Evolutionary conservation across 805 yeast genomes (phyloP), one percentile per base, ranked within the genome.

Genomic region (Monosporozyma unispora): DNA sequence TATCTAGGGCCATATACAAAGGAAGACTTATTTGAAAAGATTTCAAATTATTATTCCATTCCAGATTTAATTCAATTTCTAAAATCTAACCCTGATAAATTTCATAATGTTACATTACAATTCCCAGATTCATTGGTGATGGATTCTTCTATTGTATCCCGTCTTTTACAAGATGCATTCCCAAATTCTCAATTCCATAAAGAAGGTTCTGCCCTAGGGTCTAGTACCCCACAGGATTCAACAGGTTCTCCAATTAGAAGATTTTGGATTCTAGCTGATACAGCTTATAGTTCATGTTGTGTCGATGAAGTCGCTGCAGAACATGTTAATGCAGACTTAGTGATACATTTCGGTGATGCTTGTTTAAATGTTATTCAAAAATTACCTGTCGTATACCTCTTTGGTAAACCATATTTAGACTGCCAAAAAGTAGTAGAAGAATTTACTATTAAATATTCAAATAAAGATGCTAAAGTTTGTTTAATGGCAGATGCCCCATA

Each of bases 271-370:
- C 69, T 93, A 35, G 99, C 98, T 0, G 99, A 93, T 61, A 91
- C 99, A 0, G 88, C 97, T 0, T 93, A 93, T 60, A 87, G 96
- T 27, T 75, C 96, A 0, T 93, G 99, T 66, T 93, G 99, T 68
- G 84, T 91, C 10, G 99, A 93, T 65, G 97, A 90, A 61, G 95
- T 91, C 25, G 98, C 99, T 0, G 95, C 96, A 0, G 90, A 86
- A 61, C 99, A 93, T 65, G 95, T 91, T 14, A 62, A 71, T 6
- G 89, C 93, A 6, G 96, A 91, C 54, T 68, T 85, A 4, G 87
- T 93, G 27, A 80, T 90, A 1, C 99, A 93, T 67, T 87, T 90
- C 66, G 99, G 99, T 2, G 95, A 88, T 62, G 91, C 98, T 0
- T 93, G 99, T 66, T 67, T 93, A 61, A 89, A 84, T 57, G 84